These are phyloP conservation scores for Blepharisma stoltei DNA, from an alignment of 73 alveolate species.

Conservation along the genomic window DNA sequence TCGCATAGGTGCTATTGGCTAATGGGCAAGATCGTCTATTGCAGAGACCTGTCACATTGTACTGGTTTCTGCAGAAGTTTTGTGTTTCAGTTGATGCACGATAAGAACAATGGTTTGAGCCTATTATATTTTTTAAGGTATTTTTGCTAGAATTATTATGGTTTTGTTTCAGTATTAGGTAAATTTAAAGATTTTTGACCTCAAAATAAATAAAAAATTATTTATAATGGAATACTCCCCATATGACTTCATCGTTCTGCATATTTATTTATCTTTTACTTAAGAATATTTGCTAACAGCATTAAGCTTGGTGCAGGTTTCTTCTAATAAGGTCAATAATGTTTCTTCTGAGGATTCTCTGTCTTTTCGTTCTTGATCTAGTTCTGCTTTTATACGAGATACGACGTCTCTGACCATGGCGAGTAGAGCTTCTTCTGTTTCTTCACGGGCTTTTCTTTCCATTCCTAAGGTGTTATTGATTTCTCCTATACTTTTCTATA, in stretches of 20 bases:
- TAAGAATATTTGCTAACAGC: slow-evolving; percentile 41
- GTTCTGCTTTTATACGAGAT: slow-evolving; percentile 69
- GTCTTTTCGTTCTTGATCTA: slow-evolving; percentile 72
- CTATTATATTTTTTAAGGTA: too few species aligned
- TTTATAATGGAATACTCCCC: too few species aligned
- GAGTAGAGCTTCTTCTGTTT: slow-evolving; percentile 81
- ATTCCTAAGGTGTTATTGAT: slow-evolving; percentile 39
- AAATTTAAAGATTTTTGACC: too few species aligned
- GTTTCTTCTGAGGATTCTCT: slow-evolving; percentile 82
- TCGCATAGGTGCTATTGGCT: slow-evolving; percentile 95
- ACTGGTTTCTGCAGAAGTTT: slow-evolving; percentile 92
- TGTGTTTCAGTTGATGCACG: slow-evolving; percentile 69
- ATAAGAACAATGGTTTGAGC: slow-evolving; percentile 23
- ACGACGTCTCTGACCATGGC: slow-evolving; percentile 82
- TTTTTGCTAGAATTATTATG: too few species aligned
- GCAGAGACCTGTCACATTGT: slow-evolving; percentile 99
- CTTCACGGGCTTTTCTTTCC: slow-evolving; percentile 76
- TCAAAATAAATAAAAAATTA: too few species aligned
- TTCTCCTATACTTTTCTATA: too few species aligned
- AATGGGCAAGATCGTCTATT: slow-evolving; percentile 97
- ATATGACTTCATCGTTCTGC: slow-evolving; percentile 30
- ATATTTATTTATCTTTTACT: slow-evolving; percentile 2
- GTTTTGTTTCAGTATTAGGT: too few species aligned
- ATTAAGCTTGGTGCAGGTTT: slow-evolving; percentile 72
- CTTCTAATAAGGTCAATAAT: slow-evolving; percentile 68